Conservation (phyloP, 257 asterid genomes). For the Solanum ossicruentum region DNA sequence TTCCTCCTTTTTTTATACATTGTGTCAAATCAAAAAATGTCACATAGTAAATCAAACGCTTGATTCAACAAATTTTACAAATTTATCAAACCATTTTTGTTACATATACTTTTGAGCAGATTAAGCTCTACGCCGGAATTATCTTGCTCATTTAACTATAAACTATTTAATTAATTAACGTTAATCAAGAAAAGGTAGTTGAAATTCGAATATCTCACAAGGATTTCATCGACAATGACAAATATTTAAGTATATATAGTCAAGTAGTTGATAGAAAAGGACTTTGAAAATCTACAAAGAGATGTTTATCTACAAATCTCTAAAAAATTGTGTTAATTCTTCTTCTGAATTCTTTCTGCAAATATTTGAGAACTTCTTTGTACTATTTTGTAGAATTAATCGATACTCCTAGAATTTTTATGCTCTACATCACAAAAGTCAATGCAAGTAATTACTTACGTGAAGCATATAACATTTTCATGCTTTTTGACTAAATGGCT, state of each 20-base stretch:
- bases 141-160: background rate
- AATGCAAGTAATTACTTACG: background rate
- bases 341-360: background rate
- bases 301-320: background rate
- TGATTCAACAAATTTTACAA: background rate
- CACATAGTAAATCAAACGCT: background rate
- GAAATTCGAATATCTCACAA: background rate
- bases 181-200: background rate
- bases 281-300: background rate
- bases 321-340: background rate
- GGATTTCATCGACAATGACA: background rate
- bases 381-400: background rate
- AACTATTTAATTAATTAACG: background rate
- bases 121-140: background rate
- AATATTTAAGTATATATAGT: background rate
- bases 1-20: too few relatives aligned
- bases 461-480: background rate
- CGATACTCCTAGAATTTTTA: background rate
- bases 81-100: background rate
- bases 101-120: background rate
- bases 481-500: background rate
- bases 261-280: background rate
- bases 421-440: background rate
- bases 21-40: too few relatives aligned
- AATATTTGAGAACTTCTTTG: background rate